Evolutionary conservation across 1,284 basidiomycete species (phyloP), one percentile per base, ranked within the genome.

Genomic region (Porogramme epimiltina): DNA sequence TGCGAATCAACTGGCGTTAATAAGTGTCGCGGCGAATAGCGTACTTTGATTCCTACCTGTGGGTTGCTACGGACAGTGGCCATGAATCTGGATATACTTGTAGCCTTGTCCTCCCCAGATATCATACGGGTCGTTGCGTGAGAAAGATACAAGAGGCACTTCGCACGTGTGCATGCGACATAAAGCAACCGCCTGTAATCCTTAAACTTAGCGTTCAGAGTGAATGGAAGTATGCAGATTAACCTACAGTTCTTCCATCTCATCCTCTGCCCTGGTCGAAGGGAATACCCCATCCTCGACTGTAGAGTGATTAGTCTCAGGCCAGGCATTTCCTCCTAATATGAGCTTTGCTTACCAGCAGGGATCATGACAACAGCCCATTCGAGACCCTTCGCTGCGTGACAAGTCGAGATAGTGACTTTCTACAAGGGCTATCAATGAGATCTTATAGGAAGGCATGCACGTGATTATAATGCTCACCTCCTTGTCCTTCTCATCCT

Each of bases 321-420:
- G n/a, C n/a, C n/a, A 31, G 6, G 28, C 28, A 8, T 8, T 31
- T 13, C 13, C 8, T 6, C 28, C 8, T 31, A 31, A 6, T 31
- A 31, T 6, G 6, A 8, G 28, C 13, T 8, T 31, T 18, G 38
- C 69, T 50, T 63, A 85, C 85, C 82, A 23, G 84, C 80, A 37
- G 87, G 86, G n/a, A 93, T 72, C 58, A 93, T 85, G 1, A 93
- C 89, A 4, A 91, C 89, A 0, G 92, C 92, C 92, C 93, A 97
- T 68, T 97, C 93, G 5, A 96, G 76, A 0, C 93, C 93, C 69
- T 97, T 97, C 0, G 93, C 92, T 10, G 91, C 83, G 71, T 97
- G 94, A 45, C 91, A 92, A 0, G 93, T 96, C 0, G 89, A 82
- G 39, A 96, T 85, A 0, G 89, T 93, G 4, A 97, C 93, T 78